These are phyloP conservation scores for Claviceps monticola DNA, from an alignment of 2,329 filamentous ascomycete genomes.

Conservation along the genomic window DNA sequence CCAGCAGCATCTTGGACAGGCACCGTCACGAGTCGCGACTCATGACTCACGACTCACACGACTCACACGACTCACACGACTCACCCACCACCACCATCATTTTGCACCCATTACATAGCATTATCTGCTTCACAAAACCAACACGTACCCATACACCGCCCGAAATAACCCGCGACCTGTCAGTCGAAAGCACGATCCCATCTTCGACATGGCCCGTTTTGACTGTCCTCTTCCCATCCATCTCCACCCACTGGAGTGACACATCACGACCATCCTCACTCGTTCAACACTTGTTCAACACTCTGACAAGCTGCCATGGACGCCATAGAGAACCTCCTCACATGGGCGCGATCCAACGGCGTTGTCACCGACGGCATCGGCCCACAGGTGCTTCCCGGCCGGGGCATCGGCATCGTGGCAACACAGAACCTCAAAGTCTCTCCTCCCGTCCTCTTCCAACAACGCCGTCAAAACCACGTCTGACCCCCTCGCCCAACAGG, in stretches of 20 bases:
- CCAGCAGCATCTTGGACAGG: neutral
- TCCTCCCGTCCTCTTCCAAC: neutral
- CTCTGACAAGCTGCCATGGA: constrained; percentile 4
- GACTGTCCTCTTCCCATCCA: neutral
- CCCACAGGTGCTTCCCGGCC: constrained; percentile 52
- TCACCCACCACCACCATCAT: neutral
- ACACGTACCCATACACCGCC: too few relatives aligned
- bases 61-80: too few relatives aligned
- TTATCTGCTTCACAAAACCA: too few relatives aligned
- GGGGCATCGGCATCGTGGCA: constrained; percentile 68
- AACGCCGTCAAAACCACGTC: too few relatives aligned
- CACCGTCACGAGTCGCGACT: neutral
- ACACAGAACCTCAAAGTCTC: constrained; percentile 49
- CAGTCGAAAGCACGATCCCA: neutral
- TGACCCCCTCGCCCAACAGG: constrained; percentile 11
- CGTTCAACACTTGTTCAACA: neutral
- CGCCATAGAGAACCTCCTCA: constrained; percentile 37
- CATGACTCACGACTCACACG: neutral
- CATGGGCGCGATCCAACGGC: constrained; percentile 54
- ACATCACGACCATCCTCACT: neutral
- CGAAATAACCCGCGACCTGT: neutral
- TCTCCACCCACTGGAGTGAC: neutral
- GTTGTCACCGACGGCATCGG: constrained; percentile 54
- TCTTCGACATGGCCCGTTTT: constrained; percentile 1
- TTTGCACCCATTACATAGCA: too few relatives aligned